Evolutionary conservation across 2,329 filamentous ascomycete species (phyloP), one percentile per base, ranked within the genome.

Genomic region (Tolypocladium nubicola): DNA sequence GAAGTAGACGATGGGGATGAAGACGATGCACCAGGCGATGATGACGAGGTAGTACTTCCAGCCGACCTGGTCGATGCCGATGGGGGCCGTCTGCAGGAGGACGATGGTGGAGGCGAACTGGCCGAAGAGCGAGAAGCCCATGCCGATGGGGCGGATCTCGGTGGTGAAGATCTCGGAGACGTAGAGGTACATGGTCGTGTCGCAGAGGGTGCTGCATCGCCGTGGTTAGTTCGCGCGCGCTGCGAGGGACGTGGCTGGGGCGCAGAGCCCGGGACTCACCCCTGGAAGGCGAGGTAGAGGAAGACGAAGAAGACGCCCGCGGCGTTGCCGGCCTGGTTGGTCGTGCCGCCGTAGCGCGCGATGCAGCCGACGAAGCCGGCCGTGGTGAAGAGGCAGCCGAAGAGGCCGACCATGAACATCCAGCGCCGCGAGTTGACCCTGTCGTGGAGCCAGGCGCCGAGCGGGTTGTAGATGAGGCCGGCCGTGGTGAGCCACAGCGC

Each of bases 21-120:
- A 70, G 0, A 66, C 19, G n/a, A 64, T 59, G 23, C 62, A 75
- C 74, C 74, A 77, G 54, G 66, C 67, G 35, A 78, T 76, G 38
- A 78, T 72, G 33, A 79, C 70, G 1, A 79, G 68, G 58, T 77
- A 79, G 62, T 76, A 79, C 63, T 77, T 79, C 77, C 77, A 80
- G 7, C 75, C 75, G 0, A 76, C 70, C 6, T 71, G 66, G 7
- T 69, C 69, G 60, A 79, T 75, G 0, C 73, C 65, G 13, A 65
- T 63, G 0, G 64, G 64, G 0, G 64, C 65, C 0, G 75, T 78
- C 61, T 80, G 74, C 1, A 80, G 67, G 0, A 79, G 69, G 26
- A 80, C 75, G 1, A 80, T 68, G 0, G 76, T 79, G 0, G 76
- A 64, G 2, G 75, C 72, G 59, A 78, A 78, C 58, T 78, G 76